Evolutionary conservation across 495 filamentous ascomycete genomes (phyloP).

Genomic region (Trichoderma asperelloides): DNA sequence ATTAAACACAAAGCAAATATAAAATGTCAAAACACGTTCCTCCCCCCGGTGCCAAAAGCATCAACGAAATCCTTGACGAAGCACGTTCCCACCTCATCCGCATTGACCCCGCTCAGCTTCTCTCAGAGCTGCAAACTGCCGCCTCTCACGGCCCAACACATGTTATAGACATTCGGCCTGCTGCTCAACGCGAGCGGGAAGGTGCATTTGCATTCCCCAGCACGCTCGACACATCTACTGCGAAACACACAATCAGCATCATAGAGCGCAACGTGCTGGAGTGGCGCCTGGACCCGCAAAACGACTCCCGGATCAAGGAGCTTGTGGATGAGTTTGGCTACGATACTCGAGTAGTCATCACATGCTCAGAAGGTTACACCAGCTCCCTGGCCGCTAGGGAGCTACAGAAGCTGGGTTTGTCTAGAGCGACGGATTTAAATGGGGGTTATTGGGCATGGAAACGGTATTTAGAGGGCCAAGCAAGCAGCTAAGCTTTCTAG

Average conservation of each 20-base stretch:
- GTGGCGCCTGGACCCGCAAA: neutral
- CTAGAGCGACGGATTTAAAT: neutral
- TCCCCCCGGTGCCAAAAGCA: neutral
- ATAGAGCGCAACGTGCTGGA: neutral
- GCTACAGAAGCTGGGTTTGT: neutral
- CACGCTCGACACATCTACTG: neutral
- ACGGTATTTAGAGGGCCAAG: neutral
- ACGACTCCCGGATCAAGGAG: neutral
- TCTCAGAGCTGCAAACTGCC: neutral
- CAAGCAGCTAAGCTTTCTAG: neutral
- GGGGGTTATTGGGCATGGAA: neutral
- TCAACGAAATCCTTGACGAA: neutral
- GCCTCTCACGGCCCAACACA: neutral
- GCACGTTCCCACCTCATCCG: neutral
- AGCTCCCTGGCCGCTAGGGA: neutral
- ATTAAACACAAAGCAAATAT: neutral
- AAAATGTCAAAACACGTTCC: neutral
- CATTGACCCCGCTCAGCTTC: neutral
- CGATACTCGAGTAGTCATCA: neutral
- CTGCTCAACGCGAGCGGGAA: neutral
- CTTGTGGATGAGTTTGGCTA: slow-evolving; percentile 3
- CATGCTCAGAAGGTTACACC: neutral
- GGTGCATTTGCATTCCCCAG: neutral
- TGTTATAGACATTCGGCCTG: neutral
- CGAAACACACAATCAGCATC: neutral